A percentile compares a stretch with the other conserved stretches of the same genome.
phyloP scores from a whole-genome alignment of 345 rosid genomes.

The Camelina sativa region DNA sequence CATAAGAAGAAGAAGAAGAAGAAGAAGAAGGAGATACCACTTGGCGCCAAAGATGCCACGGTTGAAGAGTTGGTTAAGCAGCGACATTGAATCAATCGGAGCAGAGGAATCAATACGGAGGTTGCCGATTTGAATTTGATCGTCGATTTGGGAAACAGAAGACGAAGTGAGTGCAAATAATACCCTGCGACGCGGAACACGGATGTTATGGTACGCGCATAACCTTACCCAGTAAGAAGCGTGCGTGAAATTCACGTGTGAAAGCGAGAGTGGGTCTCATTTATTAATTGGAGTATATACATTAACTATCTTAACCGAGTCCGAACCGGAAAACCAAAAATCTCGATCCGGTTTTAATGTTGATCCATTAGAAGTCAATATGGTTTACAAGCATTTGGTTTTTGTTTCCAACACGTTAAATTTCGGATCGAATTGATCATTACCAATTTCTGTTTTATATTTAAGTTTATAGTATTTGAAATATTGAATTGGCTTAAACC shows the following conservation, averaged over 20 bases:
- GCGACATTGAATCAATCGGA: conserved; percentile 62
- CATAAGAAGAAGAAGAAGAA: not conserved
- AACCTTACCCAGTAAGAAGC: not conserved
- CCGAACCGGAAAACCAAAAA: too few species aligned
- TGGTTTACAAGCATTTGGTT: too few species aligned
- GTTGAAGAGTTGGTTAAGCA: conserved; percentile 89
- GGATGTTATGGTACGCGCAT: not conserved
- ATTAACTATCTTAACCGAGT: not conserved
- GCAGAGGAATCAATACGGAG: conserved; percentile 7
- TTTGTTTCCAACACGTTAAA: too few species aligned
- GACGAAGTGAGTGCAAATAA: not conserved
- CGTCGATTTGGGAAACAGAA: not conserved
- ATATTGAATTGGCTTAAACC: too few species aligned
- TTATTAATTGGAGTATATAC: not conserved
- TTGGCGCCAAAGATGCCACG: conserved; percentile 88
- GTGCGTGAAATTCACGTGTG: not conserved
- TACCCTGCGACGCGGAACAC: conserved; percentile 23
- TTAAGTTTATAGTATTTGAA: too few species aligned
- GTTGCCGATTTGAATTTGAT: conserved; percentile 14
- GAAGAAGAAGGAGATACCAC: conserved; percentile 47
- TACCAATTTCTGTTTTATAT: too few species aligned
- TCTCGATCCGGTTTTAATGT: too few species aligned
- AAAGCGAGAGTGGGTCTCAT: not conserved
- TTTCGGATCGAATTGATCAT: too few species aligned
- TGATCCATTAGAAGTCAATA: too few species aligned